These are phyloP conservation scores for Fusarium denticulatum DNA, from an alignment of 2,329 filamentous ascomycete genomes.

Conservation along the genomic window DNA sequence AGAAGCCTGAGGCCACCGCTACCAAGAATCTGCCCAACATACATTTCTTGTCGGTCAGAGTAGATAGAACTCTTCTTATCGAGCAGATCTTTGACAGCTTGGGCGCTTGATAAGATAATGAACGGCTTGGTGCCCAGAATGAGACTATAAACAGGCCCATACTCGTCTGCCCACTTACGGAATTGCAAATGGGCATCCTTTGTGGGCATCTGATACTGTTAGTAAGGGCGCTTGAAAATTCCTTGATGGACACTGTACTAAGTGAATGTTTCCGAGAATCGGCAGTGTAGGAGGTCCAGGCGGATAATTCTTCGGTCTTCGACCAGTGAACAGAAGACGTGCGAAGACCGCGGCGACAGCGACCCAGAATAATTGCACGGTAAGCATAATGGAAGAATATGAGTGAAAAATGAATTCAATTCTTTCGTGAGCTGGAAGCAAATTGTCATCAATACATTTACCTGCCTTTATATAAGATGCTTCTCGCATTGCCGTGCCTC, in stretches of 20 bases:
- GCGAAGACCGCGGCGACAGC: neutral
- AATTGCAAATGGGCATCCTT: neutral
- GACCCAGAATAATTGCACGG: neutral
- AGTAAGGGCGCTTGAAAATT: accelerated
- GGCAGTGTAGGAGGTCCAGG: neutral
- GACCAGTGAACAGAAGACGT: neutral
- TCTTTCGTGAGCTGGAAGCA: too few species aligned
- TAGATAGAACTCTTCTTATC: neutral
- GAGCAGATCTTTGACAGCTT: constrained; percentile 1
- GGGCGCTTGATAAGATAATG: neutral
- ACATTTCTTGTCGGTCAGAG: constrained; percentile 9
- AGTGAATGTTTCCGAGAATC: neutral
- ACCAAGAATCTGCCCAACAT: neutral
- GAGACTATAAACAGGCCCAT: constrained; percentile 1
- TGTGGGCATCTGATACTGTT: neutral
- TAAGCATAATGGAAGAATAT: neutral
- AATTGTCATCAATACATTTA: neutral
- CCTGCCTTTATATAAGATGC: neutral
- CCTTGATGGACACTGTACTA: neutral
- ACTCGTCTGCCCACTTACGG: constrained; percentile 3
- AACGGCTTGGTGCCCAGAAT: neutral
- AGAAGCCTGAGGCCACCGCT: neutral
- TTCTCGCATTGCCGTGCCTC: accelerated
- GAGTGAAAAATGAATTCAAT: accelerated
- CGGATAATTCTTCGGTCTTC: neutral